Evolutionary conservation across 805 yeast genomes (phyloP), one percentile per base, ranked within the genome.

Genomic region (Monosporozyma aerobia): DNA sequence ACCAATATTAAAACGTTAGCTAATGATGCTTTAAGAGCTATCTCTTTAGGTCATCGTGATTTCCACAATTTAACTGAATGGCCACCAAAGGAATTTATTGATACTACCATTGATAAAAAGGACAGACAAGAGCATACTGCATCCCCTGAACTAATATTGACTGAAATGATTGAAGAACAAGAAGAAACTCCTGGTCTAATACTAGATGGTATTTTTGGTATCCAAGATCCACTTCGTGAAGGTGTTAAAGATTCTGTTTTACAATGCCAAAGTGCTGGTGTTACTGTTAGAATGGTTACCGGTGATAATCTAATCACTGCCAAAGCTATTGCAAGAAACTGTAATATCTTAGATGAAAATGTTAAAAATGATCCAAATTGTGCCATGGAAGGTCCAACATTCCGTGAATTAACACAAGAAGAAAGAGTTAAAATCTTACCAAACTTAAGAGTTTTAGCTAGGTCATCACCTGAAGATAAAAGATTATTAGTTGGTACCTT

Each of bases 401-500:
- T 94, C 72, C 76, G 99, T 54, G 79, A 80, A 57, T 73, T 94
- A 55, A 61, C 79, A 10, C 74, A 75, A 2, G 69, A 67, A 6
- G 83, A 87, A 64, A 75, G 92, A 59, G 64, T 69, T 13, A 67
- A 69, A 22, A 69, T 85, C 45, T 85, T 83, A n/a, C 96, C 96
- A 4, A 75, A 77, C 41, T 73, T 94, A 53, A 79, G 83, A 61
- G 97, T 94, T 2, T 72, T 94, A 60, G 99, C 98, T 1, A 79
- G 99, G 63, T 89, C 97, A 1, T 84, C 95, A 11, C 99, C 99
- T 2, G 96, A 92, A 59, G 99, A 94, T 71, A 94, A 94, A 70
- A 76, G 95, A 54, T 73, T 87, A 30, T 76, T 94, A 46, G 99
- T 95, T 37, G 87, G 85, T 56, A 82, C 90, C 11, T 74, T 94